A percentile compares a stretch with the other conserved stretches of the same genome.
These are phyloP conservation scores for Fusarium sp. DNA, from an alignment of 2,329 filamentous ascomycete species.

Conservation along the genomic window DNA sequence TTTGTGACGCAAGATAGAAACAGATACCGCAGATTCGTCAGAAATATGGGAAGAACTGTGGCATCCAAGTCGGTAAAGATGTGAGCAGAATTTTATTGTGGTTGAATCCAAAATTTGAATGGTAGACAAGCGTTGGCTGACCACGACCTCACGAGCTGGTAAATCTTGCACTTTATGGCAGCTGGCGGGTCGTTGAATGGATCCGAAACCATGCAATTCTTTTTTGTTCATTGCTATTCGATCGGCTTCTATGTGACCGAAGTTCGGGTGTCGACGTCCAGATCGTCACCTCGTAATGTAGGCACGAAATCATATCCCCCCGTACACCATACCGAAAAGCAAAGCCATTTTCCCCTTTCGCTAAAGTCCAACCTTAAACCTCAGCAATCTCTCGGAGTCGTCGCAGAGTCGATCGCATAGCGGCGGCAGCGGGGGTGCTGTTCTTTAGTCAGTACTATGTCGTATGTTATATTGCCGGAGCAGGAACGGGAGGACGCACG, in stretches of 20 bases:
- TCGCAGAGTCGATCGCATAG: constrained; percentile 95
- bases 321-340: constrained; percentile 62
- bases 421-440: constrained; percentile 91
- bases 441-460: constrained; percentile 47
- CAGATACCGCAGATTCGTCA: not conserved
- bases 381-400: constrained; percentile 97
- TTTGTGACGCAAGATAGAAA: not conserved
- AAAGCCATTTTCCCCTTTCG: constrained; percentile 55
- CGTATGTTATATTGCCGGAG: not conserved
- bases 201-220: constrained; percentile 53
- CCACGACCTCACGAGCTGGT: constrained; percentile 19
- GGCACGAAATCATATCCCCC: constrained; percentile 59
- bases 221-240: constrained; percentile 59
- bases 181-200: constrained; percentile 41
- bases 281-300: constrained; percentile 58
- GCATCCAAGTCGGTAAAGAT: not conserved
- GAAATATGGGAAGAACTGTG: not conserved
- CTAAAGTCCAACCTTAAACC: constrained; percentile 70
- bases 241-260: constrained; percentile 55
- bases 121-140: constrained; percentile 19
- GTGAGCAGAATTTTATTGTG: not conserved
- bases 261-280: constrained; percentile 57
- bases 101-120: not conserved
- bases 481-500: constrained; percentile 74
- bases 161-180: not conserved